phyloP scores from a whole-genome alignment of 805 yeast genomes.

The Saturnispora kantuleensis region DNA sequence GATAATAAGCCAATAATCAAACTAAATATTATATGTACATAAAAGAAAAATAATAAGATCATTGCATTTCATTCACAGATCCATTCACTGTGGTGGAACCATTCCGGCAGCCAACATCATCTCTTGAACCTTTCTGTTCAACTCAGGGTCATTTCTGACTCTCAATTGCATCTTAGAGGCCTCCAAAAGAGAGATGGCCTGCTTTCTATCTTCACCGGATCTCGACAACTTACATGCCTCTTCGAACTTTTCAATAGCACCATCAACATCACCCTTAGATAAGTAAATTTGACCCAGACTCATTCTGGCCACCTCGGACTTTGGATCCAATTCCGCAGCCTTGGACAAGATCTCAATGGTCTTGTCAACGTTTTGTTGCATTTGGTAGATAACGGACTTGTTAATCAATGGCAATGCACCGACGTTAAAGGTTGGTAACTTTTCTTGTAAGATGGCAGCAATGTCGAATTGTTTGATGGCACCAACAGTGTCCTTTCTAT shows the following conservation, averaged over 20 bases:
- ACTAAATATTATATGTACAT: too few relatives aligned
- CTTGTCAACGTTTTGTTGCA: conserved; percentile 43
- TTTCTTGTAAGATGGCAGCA: conserved; percentile 74
- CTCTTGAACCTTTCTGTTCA: conserved; percentile 54
- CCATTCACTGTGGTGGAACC: conserved; percentile 5
- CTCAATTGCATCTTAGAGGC: conserved; percentile 85
- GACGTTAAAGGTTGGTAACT: conserved; percentile 56
- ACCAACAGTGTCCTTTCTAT: conserved; percentile 57
- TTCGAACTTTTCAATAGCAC: conserved; percentile 74
- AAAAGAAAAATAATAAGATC: too few relatives aligned
- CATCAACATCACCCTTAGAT: conserved; percentile 72
- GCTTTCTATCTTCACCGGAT: conserved; percentile 76
- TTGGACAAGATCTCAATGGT: conserved; percentile 58
- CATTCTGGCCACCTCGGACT: conserved; percentile 78
- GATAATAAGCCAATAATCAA: too few relatives aligned
- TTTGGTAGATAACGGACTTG: conserved; percentile 67
- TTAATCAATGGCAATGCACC: conserved; percentile 87
- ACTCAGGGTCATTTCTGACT: conserved; percentile 58
- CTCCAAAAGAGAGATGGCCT: conserved; percentile 84
- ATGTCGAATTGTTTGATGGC: conserved; percentile 80
- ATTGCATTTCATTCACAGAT: not conserved
- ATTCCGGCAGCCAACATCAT: conserved; percentile 30
- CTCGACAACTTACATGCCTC: conserved; percentile 76
- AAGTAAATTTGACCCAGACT: conserved; percentile 87
- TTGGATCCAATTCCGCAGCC: conserved; percentile 80